Conservation (phyloP, 106 monocot genomes). For the Platanthera guangdongensis region DNA sequence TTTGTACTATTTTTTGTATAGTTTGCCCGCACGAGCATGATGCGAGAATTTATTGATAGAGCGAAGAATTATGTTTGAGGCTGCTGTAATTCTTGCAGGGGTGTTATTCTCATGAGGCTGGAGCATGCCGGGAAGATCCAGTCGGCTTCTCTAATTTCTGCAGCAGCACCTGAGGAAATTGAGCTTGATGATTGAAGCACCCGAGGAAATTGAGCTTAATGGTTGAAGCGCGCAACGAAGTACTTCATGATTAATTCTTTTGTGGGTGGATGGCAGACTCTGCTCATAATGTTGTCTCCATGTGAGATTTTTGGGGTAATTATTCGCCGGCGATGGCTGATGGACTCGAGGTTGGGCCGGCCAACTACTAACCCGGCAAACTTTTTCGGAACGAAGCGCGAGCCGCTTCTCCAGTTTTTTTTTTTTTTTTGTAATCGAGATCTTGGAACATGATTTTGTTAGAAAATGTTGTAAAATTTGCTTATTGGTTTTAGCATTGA, state of each 20-base stretch:
- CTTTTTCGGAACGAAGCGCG: background rate
- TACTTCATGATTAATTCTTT: too few relatives aligned
- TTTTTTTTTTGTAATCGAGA: too few relatives aligned
- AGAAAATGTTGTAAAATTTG: too few relatives aligned
- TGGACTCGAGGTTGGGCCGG: background rate
- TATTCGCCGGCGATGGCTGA: too few relatives aligned
- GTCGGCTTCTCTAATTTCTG: conserved; percentile 81
- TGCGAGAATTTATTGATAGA: too few relatives aligned
- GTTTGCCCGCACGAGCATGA: too few relatives aligned
- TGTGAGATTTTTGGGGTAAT: too few relatives aligned
- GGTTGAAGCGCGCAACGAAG: conserved; percentile 2
- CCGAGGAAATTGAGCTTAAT: conserved; percentile 16
- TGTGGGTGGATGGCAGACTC: background rate
- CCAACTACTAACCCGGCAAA: background rate
- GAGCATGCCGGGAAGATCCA: conserved; percentile 86
- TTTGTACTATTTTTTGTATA: too few relatives aligned
- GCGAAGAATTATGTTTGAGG: background rate
- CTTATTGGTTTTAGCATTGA: too few relatives aligned
- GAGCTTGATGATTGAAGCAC: conserved; percentile 14
- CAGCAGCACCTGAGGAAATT: conserved; percentile 21
- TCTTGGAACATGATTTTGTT: too few relatives aligned
- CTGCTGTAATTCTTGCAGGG: conserved; percentile 26
- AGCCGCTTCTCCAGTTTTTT: background rate
- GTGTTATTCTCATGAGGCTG: conserved; percentile 89
- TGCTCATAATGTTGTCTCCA: background rate